Conservation (phyloP, 495 filamentous ascomycete genomes). For the Tuber melanosporum region DNA sequence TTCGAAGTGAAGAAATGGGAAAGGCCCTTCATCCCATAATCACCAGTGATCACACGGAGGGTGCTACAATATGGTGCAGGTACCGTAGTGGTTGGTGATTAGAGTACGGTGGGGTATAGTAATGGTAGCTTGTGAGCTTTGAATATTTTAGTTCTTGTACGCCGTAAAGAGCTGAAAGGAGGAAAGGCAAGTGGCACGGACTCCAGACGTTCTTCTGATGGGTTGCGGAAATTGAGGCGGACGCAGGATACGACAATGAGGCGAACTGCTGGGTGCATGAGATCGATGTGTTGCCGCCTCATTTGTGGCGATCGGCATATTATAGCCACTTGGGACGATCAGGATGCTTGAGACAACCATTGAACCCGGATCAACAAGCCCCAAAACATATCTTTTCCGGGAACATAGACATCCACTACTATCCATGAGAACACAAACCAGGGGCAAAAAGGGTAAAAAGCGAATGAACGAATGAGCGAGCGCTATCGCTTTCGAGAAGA, state of each 20-base stretch:
- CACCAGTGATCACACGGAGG: neutral
- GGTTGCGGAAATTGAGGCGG: slow-evolving; percentile 16
- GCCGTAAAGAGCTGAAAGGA: neutral
- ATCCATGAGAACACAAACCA: neutral
- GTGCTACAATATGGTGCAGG: neutral
- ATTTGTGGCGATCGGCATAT: slow-evolving; percentile 27
- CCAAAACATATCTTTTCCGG: neutral
- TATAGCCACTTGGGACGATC: slow-evolving; percentile 20
- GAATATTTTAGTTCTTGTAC: neutral
- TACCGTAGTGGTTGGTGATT: neutral
- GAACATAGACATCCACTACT: neutral
- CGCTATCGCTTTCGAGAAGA: neutral
- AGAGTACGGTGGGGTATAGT: neutral
- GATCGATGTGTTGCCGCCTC: slow-evolving; percentile 30
- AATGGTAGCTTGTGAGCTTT: neutral
- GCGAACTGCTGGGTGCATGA: slow-evolving; percentile 19
- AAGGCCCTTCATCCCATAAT: neutral
- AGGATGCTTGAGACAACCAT: slow-evolving; percentile 18
- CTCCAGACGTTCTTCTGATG: slow-evolving; percentile 9
- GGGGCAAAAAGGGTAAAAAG: slow-evolving; percentile 6
- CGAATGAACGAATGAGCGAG: neutral
- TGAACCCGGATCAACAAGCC: slow-evolving; percentile 26
- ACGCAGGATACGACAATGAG: slow-evolving; percentile 8
- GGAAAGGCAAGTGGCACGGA: slow-evolving; percentile 17
- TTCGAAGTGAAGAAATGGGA: neutral